These are phyloP conservation scores for Hippophae gyantsensis DNA, from an alignment of 306 rosid genomes.

Conservation along the genomic window DNA sequence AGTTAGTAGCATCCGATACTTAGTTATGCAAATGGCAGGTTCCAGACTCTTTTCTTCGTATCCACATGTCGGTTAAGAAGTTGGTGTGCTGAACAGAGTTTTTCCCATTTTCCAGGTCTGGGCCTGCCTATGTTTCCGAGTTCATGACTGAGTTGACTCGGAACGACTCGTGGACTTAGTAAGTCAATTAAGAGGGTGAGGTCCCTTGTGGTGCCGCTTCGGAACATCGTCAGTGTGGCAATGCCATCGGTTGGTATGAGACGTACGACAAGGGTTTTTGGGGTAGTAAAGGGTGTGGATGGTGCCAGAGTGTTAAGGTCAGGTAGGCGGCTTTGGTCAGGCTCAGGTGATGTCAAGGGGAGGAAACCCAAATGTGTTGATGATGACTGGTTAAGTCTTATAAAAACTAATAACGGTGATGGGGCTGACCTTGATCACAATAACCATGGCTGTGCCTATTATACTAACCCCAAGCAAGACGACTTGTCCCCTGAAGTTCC, in stretches of 20 bases:
- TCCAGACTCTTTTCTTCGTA: too few species aligned
- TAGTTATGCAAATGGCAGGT: too few species aligned
- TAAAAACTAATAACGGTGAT: conserved; percentile 1
- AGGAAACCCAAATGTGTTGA: conserved; percentile 27
- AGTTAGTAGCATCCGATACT: too few species aligned
- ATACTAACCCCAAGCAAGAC: not conserved
- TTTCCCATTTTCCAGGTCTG: not conserved
- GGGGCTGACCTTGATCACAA: conserved; percentile 1
- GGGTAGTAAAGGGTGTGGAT: conserved; percentile 46
- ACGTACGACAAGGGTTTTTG: conserved; percentile 62
- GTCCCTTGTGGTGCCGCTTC: conserved; percentile 17
- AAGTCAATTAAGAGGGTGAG: conserved; percentile 1
- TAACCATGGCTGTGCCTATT: conserved; percentile 15
- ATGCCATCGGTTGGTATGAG: conserved; percentile 80
- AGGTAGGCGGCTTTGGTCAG: conserved; percentile 56
- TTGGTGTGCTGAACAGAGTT: not conserved
- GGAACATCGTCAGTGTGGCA: conserved; percentile 31
- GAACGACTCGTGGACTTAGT: conserved; percentile 1
- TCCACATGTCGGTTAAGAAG: not conserved
- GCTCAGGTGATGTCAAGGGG: conserved; percentile 37
- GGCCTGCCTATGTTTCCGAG: conserved; percentile 11
- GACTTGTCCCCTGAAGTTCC: conserved; percentile 1
- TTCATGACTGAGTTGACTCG: conserved; percentile 26
- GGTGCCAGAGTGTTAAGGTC: conserved; percentile 57
- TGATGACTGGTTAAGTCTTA: conserved; percentile 35